Percentiles rank a stretch among this genome's conserved stretches.
These are phyloP conservation scores for Amanita fuliginea DNA, from an alignment of 768 basidiomycete genomes.

Conservation along the genomic window DNA sequence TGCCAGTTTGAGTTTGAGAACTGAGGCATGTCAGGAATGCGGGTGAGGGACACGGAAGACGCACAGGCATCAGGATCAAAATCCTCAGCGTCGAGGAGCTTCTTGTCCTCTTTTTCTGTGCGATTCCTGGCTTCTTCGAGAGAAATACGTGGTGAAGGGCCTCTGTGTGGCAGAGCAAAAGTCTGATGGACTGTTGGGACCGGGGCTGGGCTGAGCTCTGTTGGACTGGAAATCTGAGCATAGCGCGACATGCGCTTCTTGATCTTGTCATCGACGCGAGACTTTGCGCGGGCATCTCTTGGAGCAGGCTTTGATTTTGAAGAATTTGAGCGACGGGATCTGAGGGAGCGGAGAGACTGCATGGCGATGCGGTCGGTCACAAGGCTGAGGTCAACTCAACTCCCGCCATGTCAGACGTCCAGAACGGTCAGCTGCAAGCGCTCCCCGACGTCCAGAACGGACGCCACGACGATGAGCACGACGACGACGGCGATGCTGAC, in stretches of 20 bases:
- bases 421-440: not conserved
- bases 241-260: slow-evolving; percentile 96
- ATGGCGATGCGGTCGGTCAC: slow-evolving; percentile 18
- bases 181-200: slow-evolving; percentile 38
- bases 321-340: slow-evolving; percentile 33
- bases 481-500: slow-evolving; percentile 32
- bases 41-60: slow-evolving; percentile 17
- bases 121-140: slow-evolving; percentile 24
- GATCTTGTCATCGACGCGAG: slow-evolving; percentile 77
- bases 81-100: slow-evolving; percentile 57
- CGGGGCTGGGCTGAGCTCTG: slow-evolving; percentile 36
- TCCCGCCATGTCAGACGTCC: slow-evolving; percentile 3
- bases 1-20: slow-evolving; percentile 77
- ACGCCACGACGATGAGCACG: slow-evolving; percentile 25
- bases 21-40: slow-evolving; percentile 20
- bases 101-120: slow-evolving; percentile 43
- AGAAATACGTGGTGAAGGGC: slow-evolving; percentile 16
- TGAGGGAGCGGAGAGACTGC: slow-evolving; percentile 48
- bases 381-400: slow-evolving; percentile 8
- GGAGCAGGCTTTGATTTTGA: slow-evolving; percentile 21
- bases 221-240: slow-evolving; percentile 74
- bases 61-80: slow-evolving; percentile 87
- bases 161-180: slow-evolving; percentile 20
- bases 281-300: slow-evolving; percentile 35
- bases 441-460: slow-evolving; percentile 13